Percentiles rank a stretch among this genome's conserved stretches.
phyloP scores from a whole-genome alignment of 164 flowering plant species.

The Houttuynia cordata region DNA sequence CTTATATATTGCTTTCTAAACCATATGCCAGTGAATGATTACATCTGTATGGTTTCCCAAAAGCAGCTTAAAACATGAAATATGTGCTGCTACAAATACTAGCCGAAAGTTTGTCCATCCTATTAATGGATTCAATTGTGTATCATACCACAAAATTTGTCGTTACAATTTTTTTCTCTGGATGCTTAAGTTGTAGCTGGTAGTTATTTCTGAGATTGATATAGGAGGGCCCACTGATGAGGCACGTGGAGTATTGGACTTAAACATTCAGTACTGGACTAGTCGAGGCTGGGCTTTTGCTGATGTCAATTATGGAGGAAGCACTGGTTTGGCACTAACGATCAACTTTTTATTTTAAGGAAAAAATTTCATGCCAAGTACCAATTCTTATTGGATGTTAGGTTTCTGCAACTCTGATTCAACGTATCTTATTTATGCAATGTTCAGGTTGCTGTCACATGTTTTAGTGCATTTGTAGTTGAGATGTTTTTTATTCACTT shows the following conservation, averaged over 20 bases:
- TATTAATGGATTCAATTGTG: background rate
- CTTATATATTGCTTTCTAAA: background rate
- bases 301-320: slow-evolving; percentile 98
- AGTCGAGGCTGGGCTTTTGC: slow-evolving; percentile 98
- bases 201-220: background rate
- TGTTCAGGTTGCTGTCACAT: background rate
- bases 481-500: background rate
- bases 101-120: too few relatives aligned
- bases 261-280: slow-evolving; percentile 90
- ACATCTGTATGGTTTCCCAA: too few relatives aligned
- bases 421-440: background rate
- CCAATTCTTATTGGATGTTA: too few relatives aligned
- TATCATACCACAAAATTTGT: background rate
- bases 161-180: too few relatives aligned
- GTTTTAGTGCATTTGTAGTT: background rate
- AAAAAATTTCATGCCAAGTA: too few relatives aligned
- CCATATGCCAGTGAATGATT: background rate
- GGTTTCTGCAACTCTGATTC: background rate
- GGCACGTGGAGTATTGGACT: slow-evolving; percentile 63
- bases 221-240: slow-evolving; percentile 79
- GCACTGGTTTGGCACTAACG: slow-evolving; percentile 54
- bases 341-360: background rate
- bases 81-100: too few relatives aligned
- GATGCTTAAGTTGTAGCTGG: too few relatives aligned
- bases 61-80: background rate